Evolutionary conservation across 2,329 filamentous ascomycete genomes (phyloP).

Genomic region (Exophiala mesophila): DNA sequence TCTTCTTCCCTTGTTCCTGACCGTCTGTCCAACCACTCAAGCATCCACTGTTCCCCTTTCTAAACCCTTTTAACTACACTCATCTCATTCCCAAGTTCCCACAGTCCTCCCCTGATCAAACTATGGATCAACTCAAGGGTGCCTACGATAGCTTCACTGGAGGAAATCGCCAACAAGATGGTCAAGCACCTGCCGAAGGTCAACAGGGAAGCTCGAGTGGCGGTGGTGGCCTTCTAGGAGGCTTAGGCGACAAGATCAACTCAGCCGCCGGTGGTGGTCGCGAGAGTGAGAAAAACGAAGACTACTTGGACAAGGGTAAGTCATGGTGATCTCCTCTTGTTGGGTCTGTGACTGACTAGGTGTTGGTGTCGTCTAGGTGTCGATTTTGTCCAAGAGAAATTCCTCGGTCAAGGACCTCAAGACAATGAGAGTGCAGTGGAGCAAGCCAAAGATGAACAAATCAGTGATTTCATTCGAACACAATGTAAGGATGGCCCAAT

Average conservation of each 20-base stretch:
- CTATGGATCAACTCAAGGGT: constrained; percentile 26
- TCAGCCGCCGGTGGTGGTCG: constrained; percentile 64
- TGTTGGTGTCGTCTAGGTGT: constrained; percentile 53
- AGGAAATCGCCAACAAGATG: constrained; percentile 14
- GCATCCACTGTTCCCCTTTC: too few species aligned
- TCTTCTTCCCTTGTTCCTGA: too few species aligned
- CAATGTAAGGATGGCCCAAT: constrained; percentile 40
- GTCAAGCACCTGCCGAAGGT: constrained; percentile 6
- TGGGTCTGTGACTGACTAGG: too few species aligned
- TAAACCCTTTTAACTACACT: too few species aligned
- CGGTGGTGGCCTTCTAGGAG: constrained; percentile 45
- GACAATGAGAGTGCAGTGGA: constrained; percentile 68
- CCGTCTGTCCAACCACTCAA: too few species aligned
- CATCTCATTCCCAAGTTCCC: too few species aligned
- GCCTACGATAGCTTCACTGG: constrained; percentile 23
- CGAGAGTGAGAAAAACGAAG: constrained; percentile 76
- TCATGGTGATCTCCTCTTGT: too few species aligned
- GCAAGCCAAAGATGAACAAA: constrained; percentile 78
- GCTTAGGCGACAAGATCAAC: constrained; percentile 68
- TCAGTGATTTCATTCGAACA: constrained; percentile 65
- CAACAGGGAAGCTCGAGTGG: constrained; percentile 26
- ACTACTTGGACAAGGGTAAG: constrained; percentile 73
- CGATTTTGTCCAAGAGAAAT: constrained; percentile 71
- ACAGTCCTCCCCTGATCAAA: too few species aligned
- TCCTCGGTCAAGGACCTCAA: constrained; percentile 66